Conservation (phyloP, 2,329 filamentous ascomycete species). For the Diaporthe citrichinensis region DNA sequence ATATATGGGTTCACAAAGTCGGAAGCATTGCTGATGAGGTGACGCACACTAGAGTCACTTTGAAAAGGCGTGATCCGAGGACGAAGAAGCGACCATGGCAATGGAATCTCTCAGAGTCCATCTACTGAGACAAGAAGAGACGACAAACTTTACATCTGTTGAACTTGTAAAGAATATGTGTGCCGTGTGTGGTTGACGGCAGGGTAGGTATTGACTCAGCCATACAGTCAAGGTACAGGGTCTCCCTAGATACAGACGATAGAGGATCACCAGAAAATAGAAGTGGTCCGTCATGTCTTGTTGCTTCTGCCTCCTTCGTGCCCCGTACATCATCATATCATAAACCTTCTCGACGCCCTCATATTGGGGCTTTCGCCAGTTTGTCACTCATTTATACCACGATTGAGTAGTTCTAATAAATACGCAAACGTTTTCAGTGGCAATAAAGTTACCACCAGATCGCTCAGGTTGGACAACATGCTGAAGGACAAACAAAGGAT, state of each 20-base stretch:
- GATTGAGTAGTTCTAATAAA: neutral
- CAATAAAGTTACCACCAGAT: neutral
- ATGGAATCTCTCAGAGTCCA: neutral
- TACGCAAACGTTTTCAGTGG: neutral
- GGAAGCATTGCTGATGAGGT: neutral
- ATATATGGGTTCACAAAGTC: neutral
- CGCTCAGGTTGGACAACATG: neutral
- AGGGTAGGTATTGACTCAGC: neutral
- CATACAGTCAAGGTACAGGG: neutral
- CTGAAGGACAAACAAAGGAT: neutral
- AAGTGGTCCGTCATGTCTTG: neutral
- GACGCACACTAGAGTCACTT: neutral
- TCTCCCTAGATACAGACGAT: neutral
- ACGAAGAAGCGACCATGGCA: neutral
- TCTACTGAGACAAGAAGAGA: neutral
- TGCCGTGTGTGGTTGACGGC: neutral
- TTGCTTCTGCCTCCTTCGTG: neutral
- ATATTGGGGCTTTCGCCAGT: neutral
- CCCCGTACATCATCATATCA: too few relatives aligned
- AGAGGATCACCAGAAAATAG: constrained; percentile 4
- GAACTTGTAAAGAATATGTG: neutral
- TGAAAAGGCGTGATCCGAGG: neutral
- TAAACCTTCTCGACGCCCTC: neutral
- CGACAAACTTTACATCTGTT: neutral
- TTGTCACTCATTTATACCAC: neutral